These are phyloP conservation scores for Puccinia coronata DNA, from an alignment of 1,284 basidiomycete genomes.

Conservation along the genomic window DNA sequence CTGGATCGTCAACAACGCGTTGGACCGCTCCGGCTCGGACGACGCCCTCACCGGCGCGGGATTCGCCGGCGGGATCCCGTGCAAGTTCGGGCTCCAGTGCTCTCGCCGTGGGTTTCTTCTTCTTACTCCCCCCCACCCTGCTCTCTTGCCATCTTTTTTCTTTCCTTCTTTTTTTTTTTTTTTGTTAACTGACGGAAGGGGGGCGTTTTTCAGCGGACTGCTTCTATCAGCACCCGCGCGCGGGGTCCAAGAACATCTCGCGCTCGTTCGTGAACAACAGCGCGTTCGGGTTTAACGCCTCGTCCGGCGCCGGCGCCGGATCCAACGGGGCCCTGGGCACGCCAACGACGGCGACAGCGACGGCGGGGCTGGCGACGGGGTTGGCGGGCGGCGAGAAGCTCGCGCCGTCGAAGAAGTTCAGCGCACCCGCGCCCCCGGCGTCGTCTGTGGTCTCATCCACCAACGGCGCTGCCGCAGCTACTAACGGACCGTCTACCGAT, in stretches of 20 bases:
- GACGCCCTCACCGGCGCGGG: not conserved
- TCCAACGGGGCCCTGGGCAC: no score
- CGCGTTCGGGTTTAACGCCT: no score
- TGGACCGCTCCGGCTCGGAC: not conserved
- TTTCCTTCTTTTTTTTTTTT: no score
- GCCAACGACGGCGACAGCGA: no score
- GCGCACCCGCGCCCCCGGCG: not conserved
- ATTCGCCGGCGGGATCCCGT: not conserved
- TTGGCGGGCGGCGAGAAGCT: not conserved
- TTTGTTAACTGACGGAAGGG: not conserved
- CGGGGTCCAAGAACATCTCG: constrained; percentile 44
- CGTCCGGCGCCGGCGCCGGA: no score
- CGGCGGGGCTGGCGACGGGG: not conserved
- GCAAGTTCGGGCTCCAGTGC: constrained; percentile 20
- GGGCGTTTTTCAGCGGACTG: constrained; percentile 29
- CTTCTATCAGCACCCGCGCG: constrained; percentile 35
- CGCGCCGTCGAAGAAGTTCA: constrained; percentile 8
- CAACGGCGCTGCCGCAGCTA: not conserved
- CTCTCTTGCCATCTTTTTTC: no score
- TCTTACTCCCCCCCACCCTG: not conserved
- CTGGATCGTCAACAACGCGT: constrained; percentile 20
- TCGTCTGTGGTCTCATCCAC: not conserved
- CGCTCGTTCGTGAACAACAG: constrained; percentile 28
- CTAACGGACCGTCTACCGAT: not conserved
- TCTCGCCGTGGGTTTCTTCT: constrained; percentile 9